A percentile compares a stretch with the other conserved stretches of the same genome.
Conservation (phyloP, 2,329 filamentous ascomycete genomes). For the Talaromyces sp. region DNA sequence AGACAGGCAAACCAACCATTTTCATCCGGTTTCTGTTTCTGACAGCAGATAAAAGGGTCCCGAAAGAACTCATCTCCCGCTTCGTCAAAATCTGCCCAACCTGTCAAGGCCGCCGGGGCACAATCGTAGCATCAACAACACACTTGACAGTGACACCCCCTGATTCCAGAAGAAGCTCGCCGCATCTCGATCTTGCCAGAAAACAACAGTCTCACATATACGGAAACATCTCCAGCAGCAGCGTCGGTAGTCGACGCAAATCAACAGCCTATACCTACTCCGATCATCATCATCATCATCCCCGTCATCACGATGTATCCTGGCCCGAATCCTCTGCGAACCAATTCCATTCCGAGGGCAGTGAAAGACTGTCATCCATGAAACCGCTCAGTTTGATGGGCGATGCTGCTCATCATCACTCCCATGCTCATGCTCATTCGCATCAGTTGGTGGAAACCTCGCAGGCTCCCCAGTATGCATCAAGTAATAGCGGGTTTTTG, state of each 20-base stretch:
- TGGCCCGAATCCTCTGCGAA: not conserved
- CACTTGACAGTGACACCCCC: slow-evolving; percentile 36
- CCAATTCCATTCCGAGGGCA: not conserved
- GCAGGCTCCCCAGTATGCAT: not conserved
- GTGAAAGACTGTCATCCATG: not conserved
- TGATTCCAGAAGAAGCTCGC: slow-evolving; percentile 34
- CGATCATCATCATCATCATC: not conserved
- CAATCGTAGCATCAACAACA: slow-evolving; percentile 18
- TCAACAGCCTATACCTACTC: not conserved
- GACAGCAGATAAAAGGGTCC: slow-evolving; percentile 35
- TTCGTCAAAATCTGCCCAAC: slow-evolving; percentile 48
- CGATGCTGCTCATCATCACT: not conserved
- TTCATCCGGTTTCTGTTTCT: not conserved
- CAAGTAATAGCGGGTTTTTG: not conserved
- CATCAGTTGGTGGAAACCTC: not conserved
- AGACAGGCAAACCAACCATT: slow-evolving; percentile 6
- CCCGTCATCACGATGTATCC: not conserved
- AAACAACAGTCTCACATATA: slow-evolving; percentile 20
- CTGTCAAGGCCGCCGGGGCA: slow-evolving; percentile 41
- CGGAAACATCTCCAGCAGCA: not conserved
- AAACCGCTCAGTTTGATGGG: not conserved
- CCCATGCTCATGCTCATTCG: not conserved
- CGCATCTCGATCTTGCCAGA: slow-evolving; percentile 26
- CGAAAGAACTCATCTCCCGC: slow-evolving; percentile 47
- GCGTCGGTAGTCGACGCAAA: not conserved